phyloP scores from a whole-genome alignment of 192 early-diverging fungal genomes.

The Oehlia diaphana region DNA sequence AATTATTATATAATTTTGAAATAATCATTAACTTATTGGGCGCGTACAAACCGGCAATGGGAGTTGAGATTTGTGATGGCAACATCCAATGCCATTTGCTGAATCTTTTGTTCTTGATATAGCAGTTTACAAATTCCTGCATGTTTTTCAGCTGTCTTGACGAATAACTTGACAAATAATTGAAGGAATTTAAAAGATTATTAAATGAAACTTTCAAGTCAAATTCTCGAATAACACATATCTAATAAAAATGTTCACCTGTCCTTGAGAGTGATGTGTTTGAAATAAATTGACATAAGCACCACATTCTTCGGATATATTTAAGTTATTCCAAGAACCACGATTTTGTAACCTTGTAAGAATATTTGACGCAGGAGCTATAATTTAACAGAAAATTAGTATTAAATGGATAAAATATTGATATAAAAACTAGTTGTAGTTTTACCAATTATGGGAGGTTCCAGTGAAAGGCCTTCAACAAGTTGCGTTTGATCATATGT shows the following conservation, averaged over 20 bases:
- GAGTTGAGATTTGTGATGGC: conserved; percentile 52
- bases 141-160: conserved; percentile 40
- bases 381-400: not conserved
- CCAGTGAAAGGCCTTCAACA: conserved; percentile 41
- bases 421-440: not conserved
- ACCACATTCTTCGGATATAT: conserved; percentile 2
- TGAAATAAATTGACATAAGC: conserved; percentile 12
- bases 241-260: conserved; percentile 1
- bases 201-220: not conserved
- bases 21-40: not conserved
- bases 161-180: conserved; percentile 25
- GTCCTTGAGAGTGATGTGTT: conserved; percentile 15
- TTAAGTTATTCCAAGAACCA: not conserved
- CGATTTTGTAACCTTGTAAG: not conserved
- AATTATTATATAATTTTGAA: not conserved
- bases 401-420: not conserved
- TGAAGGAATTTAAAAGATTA: not conserved
- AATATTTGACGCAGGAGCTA: not conserved
- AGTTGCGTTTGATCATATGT: conserved; percentile 43
- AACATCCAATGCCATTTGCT: conserved; percentile 51
- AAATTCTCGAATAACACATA: not conserved
- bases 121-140: conserved; percentile 40
- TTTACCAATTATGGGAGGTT: conserved; percentile 38
- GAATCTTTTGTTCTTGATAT: conserved; percentile 47
- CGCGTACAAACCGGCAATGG: conserved; percentile 35